Evolutionary conservation across 805 yeast species (phyloP).

Genomic region (Zygoascus biomembranicola): DNA sequence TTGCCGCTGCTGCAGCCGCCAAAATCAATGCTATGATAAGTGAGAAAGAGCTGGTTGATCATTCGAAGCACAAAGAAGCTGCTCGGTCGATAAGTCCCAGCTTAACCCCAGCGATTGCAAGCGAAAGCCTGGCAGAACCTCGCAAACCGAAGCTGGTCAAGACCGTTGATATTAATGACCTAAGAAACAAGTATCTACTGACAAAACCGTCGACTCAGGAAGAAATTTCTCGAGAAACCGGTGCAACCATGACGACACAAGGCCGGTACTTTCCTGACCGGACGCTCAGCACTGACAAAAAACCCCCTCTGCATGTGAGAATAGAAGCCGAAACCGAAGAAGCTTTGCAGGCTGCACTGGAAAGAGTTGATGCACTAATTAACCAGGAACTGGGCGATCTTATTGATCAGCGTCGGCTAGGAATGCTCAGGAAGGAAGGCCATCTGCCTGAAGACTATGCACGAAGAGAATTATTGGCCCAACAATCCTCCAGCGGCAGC

Average conservation of each 20-base stretch:
- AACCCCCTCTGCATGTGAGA: conserved; percentile 26
- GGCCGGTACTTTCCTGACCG: conserved; percentile 31
- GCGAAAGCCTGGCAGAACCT: background rate
- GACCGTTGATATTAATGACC: conserved; percentile 29
- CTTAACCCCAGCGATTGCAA: background rate
- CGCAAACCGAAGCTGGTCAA: conserved; percentile 14
- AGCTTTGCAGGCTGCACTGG: conserved; percentile 47
- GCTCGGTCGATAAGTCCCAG: background rate
- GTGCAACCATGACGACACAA: conserved; percentile 25
- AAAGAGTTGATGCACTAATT: conserved; percentile 52
- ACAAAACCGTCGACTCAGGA: conserved; percentile 29
- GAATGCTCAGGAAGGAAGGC: conserved; percentile 1
- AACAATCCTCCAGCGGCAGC: too few relatives aligned
- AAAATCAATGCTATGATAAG: conserved; percentile 25
- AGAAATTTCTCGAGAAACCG: conserved; percentile 23
- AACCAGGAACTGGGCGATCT: conserved; percentile 22
- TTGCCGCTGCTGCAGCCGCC: conserved; percentile 28
- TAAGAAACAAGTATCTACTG: conserved; percentile 28
- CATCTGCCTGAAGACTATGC: background rate
- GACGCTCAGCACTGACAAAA: conserved; percentile 23
- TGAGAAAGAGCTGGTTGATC: background rate
- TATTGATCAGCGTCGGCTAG: conserved; percentile 22
- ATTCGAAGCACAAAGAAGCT: background rate
- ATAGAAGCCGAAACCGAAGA: conserved; percentile 56
- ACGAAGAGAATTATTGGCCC: background rate